phyloP scores from a whole-genome alignment of 164 flowering plant species.

The Akebia trifoliata region DNA sequence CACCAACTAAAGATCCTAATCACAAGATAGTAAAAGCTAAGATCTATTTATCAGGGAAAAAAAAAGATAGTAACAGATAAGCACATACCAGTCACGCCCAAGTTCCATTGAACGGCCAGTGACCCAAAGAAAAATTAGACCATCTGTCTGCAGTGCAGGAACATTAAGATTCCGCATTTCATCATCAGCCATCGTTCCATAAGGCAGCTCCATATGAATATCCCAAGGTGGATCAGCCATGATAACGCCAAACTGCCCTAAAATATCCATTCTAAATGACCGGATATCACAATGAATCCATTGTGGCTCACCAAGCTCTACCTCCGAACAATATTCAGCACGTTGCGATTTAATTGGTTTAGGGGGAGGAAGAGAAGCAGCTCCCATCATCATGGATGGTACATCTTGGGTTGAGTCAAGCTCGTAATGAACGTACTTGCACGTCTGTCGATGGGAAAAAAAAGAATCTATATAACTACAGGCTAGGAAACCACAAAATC shows the following conservation, averaged over 20 bases:
- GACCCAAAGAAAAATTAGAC: constrained; percentile 97
- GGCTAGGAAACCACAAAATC: neutral
- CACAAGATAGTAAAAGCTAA: neutral
- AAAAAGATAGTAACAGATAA: constrained; percentile 2
- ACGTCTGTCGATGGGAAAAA: constrained; percentile 48
- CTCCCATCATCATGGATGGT: constrained; percentile 60
- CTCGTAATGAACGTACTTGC: constrained; percentile 99
- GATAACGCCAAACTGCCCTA: constrained; percentile 95
- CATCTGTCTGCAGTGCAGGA: constrained; percentile 94
- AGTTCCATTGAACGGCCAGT: constrained; percentile 99
- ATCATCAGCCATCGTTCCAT: constrained; percentile 99
- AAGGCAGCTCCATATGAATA: constrained; percentile 98
- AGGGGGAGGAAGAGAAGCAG: constrained; percentile 40
- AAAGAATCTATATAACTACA: neutral
- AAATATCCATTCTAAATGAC: constrained; percentile 81
- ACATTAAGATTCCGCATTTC: constrained; percentile 97
- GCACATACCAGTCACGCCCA: constrained; percentile 89
- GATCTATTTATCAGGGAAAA: neutral
- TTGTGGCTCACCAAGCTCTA: constrained; percentile 94
- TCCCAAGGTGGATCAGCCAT: constrained; percentile 99
- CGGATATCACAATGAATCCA: constrained; percentile 99
- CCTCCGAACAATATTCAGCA: constrained; percentile 94
- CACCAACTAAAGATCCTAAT: neutral
- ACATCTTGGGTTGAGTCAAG: constrained; percentile 83
- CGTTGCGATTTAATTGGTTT: constrained; percentile 75